Evolutionary conservation across 2,329 filamentous ascomycete species (phyloP).

Genomic region (Ceratocystis lukuohia): DNA sequence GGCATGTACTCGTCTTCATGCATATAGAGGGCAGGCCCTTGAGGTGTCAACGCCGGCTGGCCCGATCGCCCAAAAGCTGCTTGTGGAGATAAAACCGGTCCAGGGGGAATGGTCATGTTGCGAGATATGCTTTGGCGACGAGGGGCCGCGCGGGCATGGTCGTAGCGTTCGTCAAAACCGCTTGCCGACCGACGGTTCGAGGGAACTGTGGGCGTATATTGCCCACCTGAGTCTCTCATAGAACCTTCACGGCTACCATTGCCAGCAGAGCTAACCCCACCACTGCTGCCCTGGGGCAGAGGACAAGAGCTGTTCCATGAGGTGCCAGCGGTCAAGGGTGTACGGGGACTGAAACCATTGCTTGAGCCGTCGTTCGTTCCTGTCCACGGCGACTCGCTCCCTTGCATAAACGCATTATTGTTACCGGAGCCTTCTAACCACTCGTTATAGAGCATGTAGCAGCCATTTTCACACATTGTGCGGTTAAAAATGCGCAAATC

Average conservation of each 20-base stretch:
- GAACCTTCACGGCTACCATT: not conserved
- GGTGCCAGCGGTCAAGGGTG: slow-evolving; percentile 2
- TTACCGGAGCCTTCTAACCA: not conserved
- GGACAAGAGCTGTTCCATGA: slow-evolving; percentile 8
- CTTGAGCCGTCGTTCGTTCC: slow-evolving; percentile 4
- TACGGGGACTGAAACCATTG: slow-evolving; percentile 15
- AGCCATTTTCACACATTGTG: slow-evolving; percentile 6
- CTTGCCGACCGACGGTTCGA: not conserved
- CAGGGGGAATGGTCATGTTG: slow-evolving; percentile 7
- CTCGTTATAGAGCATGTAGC: slow-evolving; percentile 6
- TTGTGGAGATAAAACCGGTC: slow-evolving; percentile 6
- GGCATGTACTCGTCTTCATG: slow-evolving; percentile 5
- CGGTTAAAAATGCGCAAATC: slow-evolving; percentile 9
- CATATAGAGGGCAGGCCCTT: not conserved
- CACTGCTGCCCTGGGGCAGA: not conserved
- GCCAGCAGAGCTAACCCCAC: not conserved
- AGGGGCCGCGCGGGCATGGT: not conserved
- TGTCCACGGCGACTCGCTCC: slow-evolving; percentile 6
- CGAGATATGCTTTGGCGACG: slow-evolving; percentile 17
- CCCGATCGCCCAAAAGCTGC: not conserved
- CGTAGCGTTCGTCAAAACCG: slow-evolving; percentile 8
- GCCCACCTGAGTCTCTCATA: not conserved
- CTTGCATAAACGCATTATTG: slow-evolving; percentile 4
- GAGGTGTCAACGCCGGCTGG: not conserved
- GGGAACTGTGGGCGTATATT: not conserved